These are phyloP conservation scores for Passiflora organensis DNA, from an alignment of 345 rosid genomes.

Conservation along the genomic window DNA sequence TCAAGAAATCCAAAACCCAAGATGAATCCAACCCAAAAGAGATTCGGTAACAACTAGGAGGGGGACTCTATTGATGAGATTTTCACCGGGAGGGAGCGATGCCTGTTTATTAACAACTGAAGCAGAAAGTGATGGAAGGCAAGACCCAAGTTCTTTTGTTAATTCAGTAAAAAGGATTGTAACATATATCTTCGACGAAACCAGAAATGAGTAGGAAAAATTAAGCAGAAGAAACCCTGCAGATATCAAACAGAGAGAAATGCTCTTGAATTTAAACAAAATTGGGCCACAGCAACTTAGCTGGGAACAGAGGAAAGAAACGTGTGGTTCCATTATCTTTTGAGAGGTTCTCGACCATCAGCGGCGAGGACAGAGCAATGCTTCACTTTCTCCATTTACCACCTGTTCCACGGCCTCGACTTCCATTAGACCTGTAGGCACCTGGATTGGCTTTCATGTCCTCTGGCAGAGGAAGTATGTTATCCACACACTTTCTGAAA, in stretches of 20 bases:
- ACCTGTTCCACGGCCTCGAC: constrained; percentile 42
- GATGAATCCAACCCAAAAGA: background rate
- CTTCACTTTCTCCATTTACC: constrained; percentile 16
- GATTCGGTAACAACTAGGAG: no score
- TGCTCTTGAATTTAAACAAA: constrained; percentile 7
- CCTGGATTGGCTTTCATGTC: constrained; percentile 55
- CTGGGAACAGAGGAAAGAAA: background rate
- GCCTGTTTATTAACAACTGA: no score
- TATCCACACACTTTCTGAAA: constrained; percentile 93
- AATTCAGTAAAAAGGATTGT: no score
- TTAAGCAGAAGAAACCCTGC: background rate
- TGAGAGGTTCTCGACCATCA: background rate
- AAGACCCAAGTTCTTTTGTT: no score
- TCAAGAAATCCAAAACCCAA: no score
- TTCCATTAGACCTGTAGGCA: constrained; percentile 37
- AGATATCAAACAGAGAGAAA: background rate
- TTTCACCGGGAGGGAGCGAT: no score
- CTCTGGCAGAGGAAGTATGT: constrained; percentile 80
- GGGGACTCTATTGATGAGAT: no score
- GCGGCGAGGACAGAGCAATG: background rate
- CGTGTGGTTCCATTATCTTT: background rate
- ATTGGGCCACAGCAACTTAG: constrained; percentile 3
- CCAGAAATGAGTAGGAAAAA: background rate
- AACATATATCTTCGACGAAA: background rate
- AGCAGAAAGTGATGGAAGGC: no score